These are phyloP conservation scores for Phialophora chinensis DNA, from an alignment of 2,329 filamentous ascomycete species.

Conservation along the genomic window DNA sequence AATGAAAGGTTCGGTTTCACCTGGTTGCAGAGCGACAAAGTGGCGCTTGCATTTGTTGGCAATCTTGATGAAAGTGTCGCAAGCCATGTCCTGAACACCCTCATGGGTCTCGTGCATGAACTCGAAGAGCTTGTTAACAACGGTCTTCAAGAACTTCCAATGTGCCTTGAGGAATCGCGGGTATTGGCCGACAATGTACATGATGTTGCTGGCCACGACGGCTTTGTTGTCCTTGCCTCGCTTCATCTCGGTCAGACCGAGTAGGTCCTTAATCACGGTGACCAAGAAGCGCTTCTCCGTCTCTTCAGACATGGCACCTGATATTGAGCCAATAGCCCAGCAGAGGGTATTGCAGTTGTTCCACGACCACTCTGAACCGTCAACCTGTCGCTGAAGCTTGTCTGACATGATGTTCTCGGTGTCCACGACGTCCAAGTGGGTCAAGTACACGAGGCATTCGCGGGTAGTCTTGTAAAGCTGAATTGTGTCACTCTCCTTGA, in stretches of 20 bases:
- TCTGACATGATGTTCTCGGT: conserved; percentile 99
- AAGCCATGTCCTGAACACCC: conserved; percentile 99
- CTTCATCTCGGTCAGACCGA: conserved; percentile 98
- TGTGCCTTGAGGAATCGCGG: conserved; percentile 97
- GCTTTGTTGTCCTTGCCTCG: conserved; percentile 99
- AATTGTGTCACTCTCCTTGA: conserved; percentile 98
- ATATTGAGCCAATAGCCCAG: conserved; percentile 99
- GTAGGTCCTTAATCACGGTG: conserved; percentile 96
- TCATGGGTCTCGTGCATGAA: conserved; percentile 99
- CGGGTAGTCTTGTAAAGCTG: conserved; percentile 99
- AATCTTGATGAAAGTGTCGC: conserved; percentile 99
- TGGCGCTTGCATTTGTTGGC: conserved; percentile 97
- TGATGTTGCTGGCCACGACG: conserved; percentile 98
- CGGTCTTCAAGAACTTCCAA: conserved; percentile 99
- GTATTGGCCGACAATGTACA: conserved; percentile 99
- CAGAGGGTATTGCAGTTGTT: conserved; percentile 99
- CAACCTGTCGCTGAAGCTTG: conserved; percentile 92
- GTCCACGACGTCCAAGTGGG: conserved; percentile 94
- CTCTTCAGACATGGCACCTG: conserved; percentile 98
- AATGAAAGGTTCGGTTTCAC: conserved; percentile 94
- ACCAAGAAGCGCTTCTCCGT: conserved; percentile 98
- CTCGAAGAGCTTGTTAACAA: conserved; percentile 99
- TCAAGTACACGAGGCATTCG: conserved; percentile 95
- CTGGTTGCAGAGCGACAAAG: conserved; percentile 93
- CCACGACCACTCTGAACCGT: conserved; percentile 98